A percentile compares a stretch with the other conserved stretches of the same genome.
Evolutionary conservation across 1,139 yeast species (phyloP).

Genomic region (Candida sojae): DNA sequence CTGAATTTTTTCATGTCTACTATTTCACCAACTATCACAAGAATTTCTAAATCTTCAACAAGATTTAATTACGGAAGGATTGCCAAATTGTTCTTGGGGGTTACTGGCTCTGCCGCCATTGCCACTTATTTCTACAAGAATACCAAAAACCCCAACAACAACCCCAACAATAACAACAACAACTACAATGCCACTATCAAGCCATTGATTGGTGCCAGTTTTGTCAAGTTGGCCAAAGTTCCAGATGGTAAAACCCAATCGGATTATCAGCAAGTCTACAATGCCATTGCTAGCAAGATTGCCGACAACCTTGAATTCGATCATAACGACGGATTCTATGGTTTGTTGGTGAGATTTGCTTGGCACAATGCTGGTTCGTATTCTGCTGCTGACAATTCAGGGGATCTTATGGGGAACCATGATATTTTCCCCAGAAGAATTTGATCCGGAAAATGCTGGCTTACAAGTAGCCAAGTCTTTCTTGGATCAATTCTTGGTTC

Average conservation of each 20-base stretch:
- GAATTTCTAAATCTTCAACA: constrained; percentile 3
- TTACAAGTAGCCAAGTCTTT: constrained; percentile 66
- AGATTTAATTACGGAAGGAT: constrained; percentile 5
- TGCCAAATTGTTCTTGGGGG: constrained; percentile 15
- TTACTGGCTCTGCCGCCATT: constrained; percentile 24
- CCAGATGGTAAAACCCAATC: constrained; percentile 35
- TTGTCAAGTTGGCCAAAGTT: constrained; percentile 23
- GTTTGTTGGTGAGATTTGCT: constrained; percentile 63
- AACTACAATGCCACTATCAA: constrained; percentile 15
- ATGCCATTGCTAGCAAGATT: constrained; percentile 74
- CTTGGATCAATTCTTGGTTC: constrained; percentile 56
- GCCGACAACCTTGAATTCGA: constrained; percentile 79
- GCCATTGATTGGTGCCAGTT: constrained; percentile 20
- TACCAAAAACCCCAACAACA: constrained; percentile 10
- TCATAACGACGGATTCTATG: constrained; percentile 68
- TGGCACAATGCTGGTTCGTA: constrained; percentile 81
- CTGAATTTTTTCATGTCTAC: constrained; percentile 11
- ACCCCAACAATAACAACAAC: constrained; percentile 14
- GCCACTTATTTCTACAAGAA: constrained; percentile 19
- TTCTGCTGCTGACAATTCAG: constrained; percentile 55
- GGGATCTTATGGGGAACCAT: constrained; percentile 92
- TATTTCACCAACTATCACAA: constrained; percentile 12
- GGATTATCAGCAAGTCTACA: constrained; percentile 77
- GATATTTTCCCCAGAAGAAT: constrained; percentile 65
- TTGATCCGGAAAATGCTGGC: constrained; percentile 77